Percentiles rank a stretch among this genome's conserved stretches.
These are phyloP conservation scores for Fraxinus nigra DNA, from an alignment of 305 asterid species.

Conservation along the genomic window DNA sequence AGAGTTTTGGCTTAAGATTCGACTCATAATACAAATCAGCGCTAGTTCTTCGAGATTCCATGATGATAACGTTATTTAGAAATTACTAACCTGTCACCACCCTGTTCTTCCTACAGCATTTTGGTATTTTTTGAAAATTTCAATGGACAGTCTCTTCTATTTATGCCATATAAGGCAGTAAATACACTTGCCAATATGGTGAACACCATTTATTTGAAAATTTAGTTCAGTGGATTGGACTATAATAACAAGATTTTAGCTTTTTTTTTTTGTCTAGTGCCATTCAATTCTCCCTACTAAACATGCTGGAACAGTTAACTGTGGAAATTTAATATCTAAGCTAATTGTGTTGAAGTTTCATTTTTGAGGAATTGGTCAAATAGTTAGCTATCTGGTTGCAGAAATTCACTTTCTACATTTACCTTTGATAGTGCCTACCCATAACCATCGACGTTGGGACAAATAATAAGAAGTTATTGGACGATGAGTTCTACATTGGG, in stretches of 20 bases:
- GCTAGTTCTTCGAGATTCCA: not conserved
- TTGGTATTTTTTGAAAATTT: not conserved
- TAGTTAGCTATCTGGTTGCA: not conserved
- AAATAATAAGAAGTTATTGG: slow-evolving; percentile 69
- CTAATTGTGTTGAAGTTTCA: not conserved
- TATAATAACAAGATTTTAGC: not conserved
- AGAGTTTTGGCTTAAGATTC: not conserved
- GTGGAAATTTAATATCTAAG: not conserved
- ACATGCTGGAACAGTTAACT: not conserved
- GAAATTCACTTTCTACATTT: slow-evolving; percentile 19
- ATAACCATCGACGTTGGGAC: slow-evolving; percentile 94
- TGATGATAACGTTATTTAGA: not conserved
- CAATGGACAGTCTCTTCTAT: not conserved
- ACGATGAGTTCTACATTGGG: slow-evolving; percentile 92
- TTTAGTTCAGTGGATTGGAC: not conserved
- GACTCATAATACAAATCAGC: not conserved
- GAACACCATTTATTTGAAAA: not conserved
- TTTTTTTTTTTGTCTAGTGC: not conserved
- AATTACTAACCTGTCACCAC: not conserved
- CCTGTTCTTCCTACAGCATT: not conserved
- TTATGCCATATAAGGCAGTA: not conserved
- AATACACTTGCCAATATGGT: not conserved
- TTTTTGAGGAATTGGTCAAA: not conserved
- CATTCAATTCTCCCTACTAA: not conserved
- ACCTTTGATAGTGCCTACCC: slow-evolving; percentile 71